Evolutionary conservation across 108 stramenopile species (phyloP).

Genomic region (Licmophora abbreviata): DNA sequence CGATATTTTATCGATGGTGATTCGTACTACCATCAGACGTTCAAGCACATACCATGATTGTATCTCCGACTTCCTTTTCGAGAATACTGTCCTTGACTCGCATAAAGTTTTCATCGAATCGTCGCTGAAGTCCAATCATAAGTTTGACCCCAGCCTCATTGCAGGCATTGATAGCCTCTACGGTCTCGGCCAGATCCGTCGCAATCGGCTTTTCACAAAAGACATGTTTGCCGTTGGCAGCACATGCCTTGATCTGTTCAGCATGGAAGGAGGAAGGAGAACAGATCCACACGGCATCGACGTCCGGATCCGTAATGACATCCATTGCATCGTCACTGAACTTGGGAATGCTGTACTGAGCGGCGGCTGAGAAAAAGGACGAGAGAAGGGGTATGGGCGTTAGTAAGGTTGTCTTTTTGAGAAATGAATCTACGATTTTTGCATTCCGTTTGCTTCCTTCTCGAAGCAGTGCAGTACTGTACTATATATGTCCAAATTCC

Average conservation of each 20-base stretch:
- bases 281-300: slow-evolving; percentile 97
- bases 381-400: background rate
- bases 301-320: slow-evolving; percentile 89
- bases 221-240: slow-evolving; percentile 89
- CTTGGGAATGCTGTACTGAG: slow-evolving; percentile 74
- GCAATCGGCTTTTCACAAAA: slow-evolving; percentile 97
- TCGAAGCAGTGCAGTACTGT: background rate
- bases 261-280: slow-evolving; percentile 90
- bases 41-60: slow-evolving; percentile 75
- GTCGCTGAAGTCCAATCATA: slow-evolving; percentile 92
- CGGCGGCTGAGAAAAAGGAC: slow-evolving; percentile 47
- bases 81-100: slow-evolving; percentile 79
- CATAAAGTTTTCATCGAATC: slow-evolving; percentile 92
- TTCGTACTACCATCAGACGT: background rate
- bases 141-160: slow-evolving; percentile 87
- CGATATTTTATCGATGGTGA: background rate
- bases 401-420: background rate
- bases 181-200: slow-evolving; percentile 89
- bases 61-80: slow-evolving; percentile 81
- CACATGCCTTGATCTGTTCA: slow-evolving; percentile 88
- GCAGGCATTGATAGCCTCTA: slow-evolving; percentile 92
- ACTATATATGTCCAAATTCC: background rate
- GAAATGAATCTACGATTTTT: background rate
- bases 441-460: background rate
- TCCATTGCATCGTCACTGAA: slow-evolving; percentile 86